Base-by-base conservation (phyloP, 1,284 basidiomycete genomes). In the Cryptococcus neoformans region DNA sequence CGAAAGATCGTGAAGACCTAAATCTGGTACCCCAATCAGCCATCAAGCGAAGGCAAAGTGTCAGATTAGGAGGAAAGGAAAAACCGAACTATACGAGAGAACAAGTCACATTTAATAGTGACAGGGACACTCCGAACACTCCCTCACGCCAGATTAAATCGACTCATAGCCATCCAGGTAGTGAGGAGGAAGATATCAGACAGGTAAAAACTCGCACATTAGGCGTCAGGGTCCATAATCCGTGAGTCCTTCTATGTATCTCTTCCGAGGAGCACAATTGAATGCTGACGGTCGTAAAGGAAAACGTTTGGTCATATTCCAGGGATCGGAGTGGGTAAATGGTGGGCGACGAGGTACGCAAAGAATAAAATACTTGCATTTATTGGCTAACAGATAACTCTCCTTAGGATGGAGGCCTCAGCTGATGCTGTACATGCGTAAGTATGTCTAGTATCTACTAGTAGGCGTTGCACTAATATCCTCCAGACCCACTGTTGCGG, bases 381-480 rank as follows among this genome's bases (percentile, higher is more conserved):
- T 14, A 14, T 8, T 37, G 5, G 21, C n/a, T 21, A 17, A n/a
- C 36, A 16, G 35, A 47, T 56, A 39, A 51, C 17, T 1, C 12
- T 17, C 45, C 45, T 11, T 54, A 65, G 72, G 42, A 73, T 73
- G 67, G 72, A 73, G 16, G 65, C 64, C 41, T 73, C 71, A 1
- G 70, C 67, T 2, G 69, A 64, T 35, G 71, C 71, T 1, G 60
- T 73, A 11, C 72, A 74, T 55, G 71, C 67, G 64, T 69, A 54
- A 62, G 66, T 57, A 9, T 37, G 3, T 17, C 17, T 21, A 41
- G 10, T 39, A 17, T 10, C 12, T n/a, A 36, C 14, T 2, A 16
- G 10, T 11, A 35, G 8, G 14, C 10, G 6, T 28, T 14, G 16
- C 11, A 34, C n/a, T 28, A 10, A 41, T 44, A 42, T 8, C 17